Percentiles rank a stretch among this genome's conserved stretches.
These are phyloP conservation scores for Nothophytophthora sp. DNA, from an alignment of 352 stramenopile species.

Conservation along the genomic window DNA sequence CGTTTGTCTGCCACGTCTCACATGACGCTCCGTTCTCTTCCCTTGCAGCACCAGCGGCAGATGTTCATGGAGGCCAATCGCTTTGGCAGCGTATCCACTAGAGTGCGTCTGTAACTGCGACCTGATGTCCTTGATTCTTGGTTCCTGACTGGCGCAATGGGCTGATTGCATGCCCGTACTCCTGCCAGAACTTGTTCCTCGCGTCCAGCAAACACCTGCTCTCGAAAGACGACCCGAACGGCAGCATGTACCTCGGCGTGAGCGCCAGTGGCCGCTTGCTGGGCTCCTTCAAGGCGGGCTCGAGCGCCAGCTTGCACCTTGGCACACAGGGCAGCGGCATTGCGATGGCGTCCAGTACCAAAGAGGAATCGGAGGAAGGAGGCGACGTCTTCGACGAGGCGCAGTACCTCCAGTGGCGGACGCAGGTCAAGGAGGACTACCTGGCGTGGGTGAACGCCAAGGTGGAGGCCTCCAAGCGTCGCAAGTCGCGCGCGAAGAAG, in stretches of 20 bases:
- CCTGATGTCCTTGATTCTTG: not conserved
- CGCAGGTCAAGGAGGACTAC: constrained; percentile 75
- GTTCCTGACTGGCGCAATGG: constrained; percentile 14
- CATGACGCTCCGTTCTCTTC: too few species aligned
- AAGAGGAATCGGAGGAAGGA: constrained; percentile 1
- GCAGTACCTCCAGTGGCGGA: constrained; percentile 69
- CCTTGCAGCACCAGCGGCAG: constrained; percentile 48
- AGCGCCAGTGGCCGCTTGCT: constrained; percentile 22
- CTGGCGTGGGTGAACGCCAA: constrained; percentile 69
- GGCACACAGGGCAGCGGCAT: constrained; percentile 12
- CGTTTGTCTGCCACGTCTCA: too few species aligned
- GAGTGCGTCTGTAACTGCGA: constrained; percentile 19
- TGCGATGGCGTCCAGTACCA: constrained; percentile 3
- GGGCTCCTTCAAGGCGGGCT: constrained; percentile 19
- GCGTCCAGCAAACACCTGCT: constrained; percentile 45
- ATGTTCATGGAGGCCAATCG: constrained; percentile 67
- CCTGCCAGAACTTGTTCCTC: constrained; percentile 42
- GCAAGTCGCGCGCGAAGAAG: constrained; percentile 46
- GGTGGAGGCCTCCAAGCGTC: constrained; percentile 47
- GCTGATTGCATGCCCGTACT: not conserved
- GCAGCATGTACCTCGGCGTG: constrained; percentile 33
- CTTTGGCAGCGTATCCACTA: constrained; percentile 46
- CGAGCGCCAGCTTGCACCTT: constrained; percentile 17
- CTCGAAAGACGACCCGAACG: constrained; percentile 24
- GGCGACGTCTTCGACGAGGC: constrained; percentile 46